phyloP scores from a whole-genome alignment of 352 stramenopile genomes.

The Aphanomyces stellatus region DNA sequence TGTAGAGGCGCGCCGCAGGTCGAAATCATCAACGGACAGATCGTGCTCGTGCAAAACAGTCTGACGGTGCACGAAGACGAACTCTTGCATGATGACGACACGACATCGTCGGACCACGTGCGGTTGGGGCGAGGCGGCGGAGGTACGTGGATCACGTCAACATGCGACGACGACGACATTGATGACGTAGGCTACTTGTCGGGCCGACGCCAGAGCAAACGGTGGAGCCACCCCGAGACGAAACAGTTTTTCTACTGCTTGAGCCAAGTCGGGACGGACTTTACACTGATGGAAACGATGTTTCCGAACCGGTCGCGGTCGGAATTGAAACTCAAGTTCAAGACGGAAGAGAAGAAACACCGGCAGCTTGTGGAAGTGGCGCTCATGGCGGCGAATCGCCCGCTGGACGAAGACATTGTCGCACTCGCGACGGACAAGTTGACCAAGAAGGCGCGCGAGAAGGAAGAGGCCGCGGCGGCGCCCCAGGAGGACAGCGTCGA shows the following conservation, averaged over 20 bases:
- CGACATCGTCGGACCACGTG: conserved; percentile 24
- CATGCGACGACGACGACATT: conserved; percentile 31
- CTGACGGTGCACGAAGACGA: conserved; percentile 51
- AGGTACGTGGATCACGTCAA: conserved; percentile 36
- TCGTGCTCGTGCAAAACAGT: conserved; percentile 65
- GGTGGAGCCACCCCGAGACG: conserved; percentile 75
- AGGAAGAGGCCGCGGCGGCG: background rate
- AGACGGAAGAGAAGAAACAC: conserved; percentile 78
- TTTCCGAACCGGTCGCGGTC: conserved; percentile 75
- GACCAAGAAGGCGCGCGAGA: background rate
- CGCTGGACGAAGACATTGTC: conserved; percentile 24
- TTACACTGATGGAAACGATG: conserved; percentile 80
- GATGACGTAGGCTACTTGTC: conserved; percentile 11
- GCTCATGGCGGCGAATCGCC: conserved; percentile 52
- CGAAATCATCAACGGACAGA: conserved; percentile 78
- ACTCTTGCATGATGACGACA: conserved; percentile 26
- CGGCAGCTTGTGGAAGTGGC: conserved; percentile 69
- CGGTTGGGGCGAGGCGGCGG: conserved; percentile 29
- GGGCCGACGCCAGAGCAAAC: conserved; percentile 5
- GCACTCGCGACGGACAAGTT: background rate
- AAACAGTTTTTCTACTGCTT: conserved; percentile 86
- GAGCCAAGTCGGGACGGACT: conserved; percentile 76
- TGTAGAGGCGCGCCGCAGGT: conserved; percentile 37
- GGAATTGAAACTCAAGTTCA: conserved; percentile 84
- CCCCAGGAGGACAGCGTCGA: too few relatives aligned